Evolutionary conservation across 2,329 filamentous ascomycete genomes (phyloP), one percentile per base, ranked within the genome.

Genomic region (Didymellaceae sp.): DNA sequence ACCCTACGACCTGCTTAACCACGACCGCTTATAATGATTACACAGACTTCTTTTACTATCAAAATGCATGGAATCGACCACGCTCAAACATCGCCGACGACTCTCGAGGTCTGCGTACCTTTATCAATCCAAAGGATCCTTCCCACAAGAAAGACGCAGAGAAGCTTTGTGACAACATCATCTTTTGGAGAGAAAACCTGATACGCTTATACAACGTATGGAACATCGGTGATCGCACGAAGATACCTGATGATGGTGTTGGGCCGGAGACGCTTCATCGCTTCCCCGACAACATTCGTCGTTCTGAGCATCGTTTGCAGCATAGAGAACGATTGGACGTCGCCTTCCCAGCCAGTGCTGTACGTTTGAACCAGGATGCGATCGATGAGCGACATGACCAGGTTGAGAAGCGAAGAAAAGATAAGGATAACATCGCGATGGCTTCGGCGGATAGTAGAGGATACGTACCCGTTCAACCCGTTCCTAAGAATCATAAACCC

Each of bases 241-340:
- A 16, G 16, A 8, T 9, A n/a, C 28, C 26, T 2, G 6, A 25
- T 13, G 10, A 18, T 7, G 21, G 30, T 16, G 21, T 46, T 9
- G 34, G 44, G 4, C 44, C 44, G 14, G 20, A 14, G 6, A 9
- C 32, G 11, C 22, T 46, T 10, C 44, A 46, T 11, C 8, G 21
- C 20, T 39, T 33, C 20, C 26, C 44, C 10, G 44, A 46, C 21
- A 40, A 46, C 8, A 31, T 46, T 20, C 38, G 34, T 6, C 35
- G 40, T n/a, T 32, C 20, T 7, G 26, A 11, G 5, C 39, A 40
- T 3, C 14, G 13, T 5, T 10, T 14, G 14, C 11, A 10, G 6
- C 34, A 28, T 4, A 4, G 20, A 6, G 11, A 10, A 4, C 4
- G 14, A 11, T 7, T 39, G 8, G 1, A 20, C 1, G 26, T 25